phyloP scores from a whole-genome alignment of 1,284 basidiomycete species.

The Cutaneotrichosporon cyanovorans region DNA sequence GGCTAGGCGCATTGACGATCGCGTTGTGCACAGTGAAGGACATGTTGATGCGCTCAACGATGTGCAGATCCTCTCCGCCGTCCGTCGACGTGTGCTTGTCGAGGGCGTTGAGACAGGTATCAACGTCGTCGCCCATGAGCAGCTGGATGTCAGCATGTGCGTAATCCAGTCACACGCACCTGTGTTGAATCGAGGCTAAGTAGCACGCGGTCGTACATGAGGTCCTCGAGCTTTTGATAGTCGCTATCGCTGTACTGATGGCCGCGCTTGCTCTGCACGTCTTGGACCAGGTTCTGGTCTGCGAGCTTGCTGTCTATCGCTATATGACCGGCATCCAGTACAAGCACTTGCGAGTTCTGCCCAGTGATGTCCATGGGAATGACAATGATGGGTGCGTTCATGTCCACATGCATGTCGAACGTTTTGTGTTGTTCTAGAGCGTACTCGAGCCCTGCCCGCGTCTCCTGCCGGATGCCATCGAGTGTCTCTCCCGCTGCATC shows the following conservation, averaged over 20 bases:
- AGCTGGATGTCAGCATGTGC: slow-evolving; percentile 53
- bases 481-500: slow-evolving; percentile 89
- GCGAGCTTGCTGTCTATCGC: slow-evolving; percentile 84
- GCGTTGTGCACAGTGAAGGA: slow-evolving; percentile 87
- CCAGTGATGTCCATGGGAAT: slow-evolving; percentile 84
- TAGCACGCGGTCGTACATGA: slow-evolving; percentile 94
- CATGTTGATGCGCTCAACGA: slow-evolving; percentile 89
- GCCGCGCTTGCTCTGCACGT: slow-evolving; percentile 77
- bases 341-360: slow-evolving; percentile 72
- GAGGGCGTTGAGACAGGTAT: slow-evolving; percentile 72
- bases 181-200: slow-evolving; percentile 84
- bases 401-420: slow-evolving; percentile 87
- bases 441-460: slow-evolving; percentile 87
- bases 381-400: slow-evolving; percentile 97
- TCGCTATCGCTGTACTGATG: slow-evolving; percentile 84
- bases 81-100: slow-evolving; percentile 46
- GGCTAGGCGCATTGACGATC: slow-evolving; percentile 77
- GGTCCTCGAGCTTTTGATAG: slow-evolving; percentile 74
- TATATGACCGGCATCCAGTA: slow-evolving; percentile 96
- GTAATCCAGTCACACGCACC: slow-evolving; percentile 48
- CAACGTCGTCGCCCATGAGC: slow-evolving; percentile 76
- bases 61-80: slow-evolving; percentile 59
- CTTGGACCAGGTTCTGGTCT: slow-evolving; percentile 70
- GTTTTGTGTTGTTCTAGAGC: slow-evolving; percentile 64
- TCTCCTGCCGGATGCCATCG: slow-evolving; percentile 91